Percentiles rank a stretch among this genome's conserved stretches.
Evolutionary conservation across 805 yeast species (phyloP).

Genomic region (Candida incommunis): DNA sequence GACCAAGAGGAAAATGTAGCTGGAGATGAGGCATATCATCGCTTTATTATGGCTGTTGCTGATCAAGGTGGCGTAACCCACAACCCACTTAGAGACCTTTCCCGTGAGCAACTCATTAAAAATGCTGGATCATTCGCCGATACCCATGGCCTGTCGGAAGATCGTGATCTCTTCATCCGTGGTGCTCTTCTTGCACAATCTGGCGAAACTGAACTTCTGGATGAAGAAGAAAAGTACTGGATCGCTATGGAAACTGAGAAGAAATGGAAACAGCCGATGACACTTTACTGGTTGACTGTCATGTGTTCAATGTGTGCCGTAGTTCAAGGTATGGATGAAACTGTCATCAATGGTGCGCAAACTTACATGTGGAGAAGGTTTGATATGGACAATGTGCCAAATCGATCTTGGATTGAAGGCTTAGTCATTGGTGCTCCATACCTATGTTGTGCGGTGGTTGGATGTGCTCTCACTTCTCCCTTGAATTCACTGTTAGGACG

Average conservation of each 20-base stretch:
- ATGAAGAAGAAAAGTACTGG: slow-evolving; percentile 20
- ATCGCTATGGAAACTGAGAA: slow-evolving; percentile 33
- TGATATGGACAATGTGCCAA: slow-evolving; percentile 23
- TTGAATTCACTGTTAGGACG: slow-evolving; percentile 42
- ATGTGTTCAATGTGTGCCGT: slow-evolving; percentile 55
- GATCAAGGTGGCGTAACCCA: slow-evolving; percentile 12
- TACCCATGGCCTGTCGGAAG: slow-evolving; percentile 16
- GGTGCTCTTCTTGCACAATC: slow-evolving; percentile 48
- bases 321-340: slow-evolving; percentile 64
- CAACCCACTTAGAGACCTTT: slow-evolving; percentile 12
- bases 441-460: slow-evolving; percentile 39
- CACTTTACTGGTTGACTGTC: slow-evolving; percentile 35
- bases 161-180: slow-evolving; percentile 17
- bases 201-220: slow-evolving; percentile 25
- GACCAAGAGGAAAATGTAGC: not conserved
- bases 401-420: slow-evolving; percentile 34
- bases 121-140: slow-evolving; percentile 13
- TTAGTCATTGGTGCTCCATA: slow-evolving; percentile 54
- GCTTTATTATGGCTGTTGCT: slow-evolving; percentile 8
- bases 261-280: slow-evolving; percentile 30
- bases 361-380: slow-evolving; percentile 35
- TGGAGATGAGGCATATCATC: not conserved
- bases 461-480: slow-evolving; percentile 42
- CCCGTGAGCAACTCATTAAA: slow-evolving; percentile 7
- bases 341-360: slow-evolving; percentile 56